Evolutionary conservation across 1,139 yeast species (phyloP), one percentile per base, ranked within the genome.

Genomic region (Blastobotrys arbuscula): DNA sequence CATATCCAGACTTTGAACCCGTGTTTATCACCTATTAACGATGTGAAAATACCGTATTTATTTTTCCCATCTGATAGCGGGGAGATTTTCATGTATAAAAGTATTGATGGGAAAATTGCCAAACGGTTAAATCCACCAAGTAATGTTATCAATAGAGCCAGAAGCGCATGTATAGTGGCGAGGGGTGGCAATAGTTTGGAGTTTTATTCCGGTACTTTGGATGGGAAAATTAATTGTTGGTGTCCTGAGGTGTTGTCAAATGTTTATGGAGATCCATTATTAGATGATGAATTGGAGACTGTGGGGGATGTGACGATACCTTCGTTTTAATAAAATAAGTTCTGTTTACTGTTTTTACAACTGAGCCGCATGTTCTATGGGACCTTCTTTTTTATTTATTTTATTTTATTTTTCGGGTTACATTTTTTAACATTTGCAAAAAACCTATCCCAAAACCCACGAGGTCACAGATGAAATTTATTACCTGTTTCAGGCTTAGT

Each of bases 41-140:
- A 60, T 30, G 71, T 75, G 19, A 78, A 75, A 50, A 16, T 6
- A 10, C 84, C 80, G 52, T 75, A 79, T 59, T 64, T 86, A 39
- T 69, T 87, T 62, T 80, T 79, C 57, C 88, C 94, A 3, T 77
- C 92, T 0, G 96, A 89, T 60, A 81, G 76, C 52, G 94, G 95
- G 3, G 95, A 88, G 57, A 67, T 89, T 0, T 75, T 82, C 44
- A 74, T 87, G 43, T 83, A 75, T 56, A 72, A 86, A 23, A 72
- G 81, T 0, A 65, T 73, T 3, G 84, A 81, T 52, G 95, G 95
- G 0, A 81, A 79, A 55, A 65, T 82, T 49, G 75, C 80, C 12
- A 69, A 76, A 4, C 63, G 89, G 46, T 61, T 80, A 16, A 67
- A 68, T 20, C 64, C 81, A 35, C 3, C n/a, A n/a, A 15, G 38